Percentiles rank a stretch among this genome's conserved stretches.
Evolutionary conservation across 208 protist species (phyloP).

Genomic region (Phytomonas serpens): DNA sequence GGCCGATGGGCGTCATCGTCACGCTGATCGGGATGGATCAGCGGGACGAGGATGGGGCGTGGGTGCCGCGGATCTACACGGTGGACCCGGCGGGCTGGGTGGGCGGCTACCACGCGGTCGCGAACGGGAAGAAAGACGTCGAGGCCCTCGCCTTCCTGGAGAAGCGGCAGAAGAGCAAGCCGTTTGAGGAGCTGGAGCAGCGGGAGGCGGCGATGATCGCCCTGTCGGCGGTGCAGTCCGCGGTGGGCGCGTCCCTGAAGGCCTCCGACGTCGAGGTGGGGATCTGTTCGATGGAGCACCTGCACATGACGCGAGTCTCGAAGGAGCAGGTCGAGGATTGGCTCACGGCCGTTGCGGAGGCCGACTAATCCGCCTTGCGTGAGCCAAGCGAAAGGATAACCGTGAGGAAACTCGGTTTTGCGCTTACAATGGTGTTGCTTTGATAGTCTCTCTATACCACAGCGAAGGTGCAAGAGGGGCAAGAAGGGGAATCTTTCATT

Average conservation of each 20-base stretch:
- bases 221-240: conserved; percentile 68
- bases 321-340: conserved; percentile 74
- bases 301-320: conserved; percentile 53
- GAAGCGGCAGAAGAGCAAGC: conserved; percentile 91
- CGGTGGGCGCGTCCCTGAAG: conserved; percentile 62
- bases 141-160: conserved; percentile 95
- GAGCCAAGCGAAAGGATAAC: not conserved
- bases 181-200: conserved; percentile 66
- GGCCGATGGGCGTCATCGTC: conserved; percentile 90
- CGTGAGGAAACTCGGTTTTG: not conserved
- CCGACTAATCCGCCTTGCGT: conserved; percentile 33
- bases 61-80: conserved; percentile 90
- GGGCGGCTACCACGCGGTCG: conserved; percentile 86
- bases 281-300: conserved; percentile 29
- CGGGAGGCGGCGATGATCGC: conserved; percentile 80
- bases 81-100: conserved; percentile 94
- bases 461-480: not conserved
- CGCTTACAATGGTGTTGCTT: not conserved
- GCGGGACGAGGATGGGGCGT: conserved; percentile 61
- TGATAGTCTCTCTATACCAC: not conserved
- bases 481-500: conserved; percentile 1
- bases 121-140: conserved; percentile 92
- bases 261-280: conserved; percentile 81
- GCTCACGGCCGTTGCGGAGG: conserved; percentile 81
- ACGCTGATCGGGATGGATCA: conserved; percentile 94